Evolutionary conservation across 805 yeast species (phyloP), one percentile per base, ranked within the genome.

Genomic region (Teunomyces kruisii): DNA sequence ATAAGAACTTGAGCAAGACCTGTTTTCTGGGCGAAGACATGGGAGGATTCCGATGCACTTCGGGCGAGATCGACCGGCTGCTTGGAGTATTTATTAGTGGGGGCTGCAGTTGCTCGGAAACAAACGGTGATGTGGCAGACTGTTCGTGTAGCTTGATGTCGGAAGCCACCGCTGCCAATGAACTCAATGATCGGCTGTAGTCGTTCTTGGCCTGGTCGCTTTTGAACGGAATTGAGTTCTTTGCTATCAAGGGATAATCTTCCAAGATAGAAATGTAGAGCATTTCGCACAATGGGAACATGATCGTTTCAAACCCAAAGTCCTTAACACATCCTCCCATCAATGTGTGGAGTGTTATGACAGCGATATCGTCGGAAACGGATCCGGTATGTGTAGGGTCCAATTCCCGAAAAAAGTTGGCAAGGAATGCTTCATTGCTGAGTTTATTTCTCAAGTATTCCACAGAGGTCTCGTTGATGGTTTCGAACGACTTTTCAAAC

Each of bases 291-390:
- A 88, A 61, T 2, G 86, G 83, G 47, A 74, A 74, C 46, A 86
- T 65, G n/a, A 83, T 73, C 2, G 75, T 59, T 55, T 88, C 90
- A 59, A 88, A 88, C 1, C 96, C 95, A 67, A 83, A 88, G 62
- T 88, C 96, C 49, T 81, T 83, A 30, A 85, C 75, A 48, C 88
- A 77, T 8, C 85, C 83, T 2, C 94, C 95, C 15, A 86, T 58
- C 19, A 84, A 57, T 31, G 82, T 78, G 52, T 75, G 75, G 38
- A 86, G 66, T 3, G 86, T 65, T 42, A 80, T 72, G 0, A 77
- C 68, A 0, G 85, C 83, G 24, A 77, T 73, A 17, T 70, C 76
- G 47, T 80, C 83, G 50, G 61, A 61, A 7, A 58, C 51, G 44
- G 62, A 61, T 28, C 65, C 32, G n/a, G 60, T 32, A 15, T 55